A percentile compares a stretch with the other conserved stretches of the same genome.
Conservation (phyloP, 2,329 filamentous ascomycete genomes). For the Epichloe scottii region DNA sequence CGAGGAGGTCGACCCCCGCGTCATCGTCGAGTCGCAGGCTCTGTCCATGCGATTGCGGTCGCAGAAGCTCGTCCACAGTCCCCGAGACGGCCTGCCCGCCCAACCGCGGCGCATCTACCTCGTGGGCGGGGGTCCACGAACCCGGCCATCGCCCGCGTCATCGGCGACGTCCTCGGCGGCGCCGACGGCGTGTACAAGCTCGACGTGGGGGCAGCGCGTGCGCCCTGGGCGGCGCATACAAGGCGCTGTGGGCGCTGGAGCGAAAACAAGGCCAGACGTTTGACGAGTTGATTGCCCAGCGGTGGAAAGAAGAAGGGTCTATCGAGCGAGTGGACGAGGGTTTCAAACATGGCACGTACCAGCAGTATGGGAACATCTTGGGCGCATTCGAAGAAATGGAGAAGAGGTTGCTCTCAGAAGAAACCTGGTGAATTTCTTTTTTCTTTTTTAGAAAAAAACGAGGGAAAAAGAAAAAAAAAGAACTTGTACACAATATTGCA, state of each 20-base stretch:
- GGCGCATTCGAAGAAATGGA: constrained; percentile 70
- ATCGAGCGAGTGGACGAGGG: constrained; percentile 74
- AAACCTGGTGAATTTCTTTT: constrained; percentile 10
- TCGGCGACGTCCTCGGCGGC: constrained; percentile 80
- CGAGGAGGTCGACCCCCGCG: constrained; percentile 62
- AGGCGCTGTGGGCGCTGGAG: constrained; percentile 87
- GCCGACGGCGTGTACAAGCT: constrained; percentile 84
- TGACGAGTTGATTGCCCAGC: constrained; percentile 69
- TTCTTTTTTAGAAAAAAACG: background rate
- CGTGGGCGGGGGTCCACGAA: constrained; percentile 83
- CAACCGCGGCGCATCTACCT: constrained; percentile 88
- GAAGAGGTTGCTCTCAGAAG: constrained; percentile 40
- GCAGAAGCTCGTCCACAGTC: constrained; percentile 55
- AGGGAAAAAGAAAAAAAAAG: background rate
- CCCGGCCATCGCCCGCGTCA: constrained; percentile 71
- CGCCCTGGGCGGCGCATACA: constrained; percentile 86
- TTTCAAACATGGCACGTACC: constrained; percentile 62
- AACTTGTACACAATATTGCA: background rate
- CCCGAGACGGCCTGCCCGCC: constrained; percentile 48
- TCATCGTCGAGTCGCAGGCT: constrained; percentile 90
- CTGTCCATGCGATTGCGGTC: constrained; percentile 82
- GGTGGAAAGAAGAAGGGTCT: constrained; percentile 79
- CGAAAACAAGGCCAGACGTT: constrained; percentile 59
- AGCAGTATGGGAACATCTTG: constrained; percentile 65
- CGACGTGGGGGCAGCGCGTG: constrained; percentile 90